A percentile compares a stretch with the other conserved stretches of the same genome.
These are phyloP conservation scores for Penicillium griseofulvum DNA, from an alignment of 2,329 filamentous ascomycete genomes.

Conservation along the genomic window DNA sequence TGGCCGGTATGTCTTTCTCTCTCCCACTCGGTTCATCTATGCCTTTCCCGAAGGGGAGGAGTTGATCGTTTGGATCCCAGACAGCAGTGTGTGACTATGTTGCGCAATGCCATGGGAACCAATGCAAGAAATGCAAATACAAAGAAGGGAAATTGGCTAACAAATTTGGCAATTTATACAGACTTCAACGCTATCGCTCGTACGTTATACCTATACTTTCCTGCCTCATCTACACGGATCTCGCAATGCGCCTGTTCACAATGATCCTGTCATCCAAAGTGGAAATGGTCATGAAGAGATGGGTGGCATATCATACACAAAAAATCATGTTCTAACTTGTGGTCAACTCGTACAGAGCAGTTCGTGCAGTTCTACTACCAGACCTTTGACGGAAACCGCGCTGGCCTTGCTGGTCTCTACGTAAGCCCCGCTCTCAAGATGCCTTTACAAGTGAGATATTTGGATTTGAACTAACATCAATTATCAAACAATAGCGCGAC, in stretches of 20 bases:
- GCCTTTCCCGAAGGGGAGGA: background rate
- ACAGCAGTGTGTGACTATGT: slow-evolving; percentile 10
- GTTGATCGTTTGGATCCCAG: slow-evolving; percentile 13
- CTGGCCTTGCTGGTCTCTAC: slow-evolving; percentile 68
- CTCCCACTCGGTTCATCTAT: background rate
- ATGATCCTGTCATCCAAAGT: slow-evolving; percentile 4
- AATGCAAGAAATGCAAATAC: background rate
- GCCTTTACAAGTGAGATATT: background rate
- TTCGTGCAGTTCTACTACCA: slow-evolving; percentile 91
- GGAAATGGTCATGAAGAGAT: background rate
- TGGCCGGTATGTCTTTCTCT: slow-evolving; percentile 33
- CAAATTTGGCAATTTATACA: slow-evolving; percentile 13
- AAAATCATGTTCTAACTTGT: slow-evolving; percentile 17
- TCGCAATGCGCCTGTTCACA: slow-evolving; percentile 9
- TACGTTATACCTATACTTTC: slow-evolving; percentile 27
- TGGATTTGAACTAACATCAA: slow-evolving; percentile 6
- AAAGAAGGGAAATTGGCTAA: slow-evolving; percentile 12
- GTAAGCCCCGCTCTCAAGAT: slow-evolving; percentile 53
- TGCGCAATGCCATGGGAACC: slow-evolving; percentile 13
- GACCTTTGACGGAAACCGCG: slow-evolving; percentile 74
- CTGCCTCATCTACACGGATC: background rate
- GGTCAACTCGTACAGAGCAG: slow-evolving; percentile 59
- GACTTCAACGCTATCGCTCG: slow-evolving; percentile 42
- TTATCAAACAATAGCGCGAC: slow-evolving; percentile 58
- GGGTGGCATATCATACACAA: background rate